Evolutionary conservation across 1,284 basidiomycete genomes (phyloP), one percentile per base, ranked within the genome.

Genomic region (Cryptococcus sp.): DNA sequence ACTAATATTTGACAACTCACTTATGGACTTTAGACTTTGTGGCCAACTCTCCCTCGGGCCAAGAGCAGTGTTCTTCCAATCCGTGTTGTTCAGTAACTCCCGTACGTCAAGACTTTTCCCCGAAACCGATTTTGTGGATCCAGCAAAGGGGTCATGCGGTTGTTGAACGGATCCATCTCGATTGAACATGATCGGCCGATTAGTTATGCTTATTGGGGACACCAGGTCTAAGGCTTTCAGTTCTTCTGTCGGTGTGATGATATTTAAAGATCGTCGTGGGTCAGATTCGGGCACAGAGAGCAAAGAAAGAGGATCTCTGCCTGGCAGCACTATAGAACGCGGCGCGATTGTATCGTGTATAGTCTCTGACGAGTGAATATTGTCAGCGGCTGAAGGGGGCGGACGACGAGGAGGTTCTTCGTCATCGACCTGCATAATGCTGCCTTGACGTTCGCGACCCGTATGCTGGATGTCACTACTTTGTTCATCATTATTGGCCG

Each of bases 11-110:
- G 17, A 26, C n/a, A 3, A 66, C 69, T 60, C 41, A 72, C 72
- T 59, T 23, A 67, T 62, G 3, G 69, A 69, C 37, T 67, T 72
- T 34, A 78, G 46, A 43, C 65, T 70, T 44, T 72, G 67, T 0
- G 70, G 65, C 75, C 76, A 78, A 1, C 52, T 47, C 1, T 69
- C 64, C 43, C 57, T 58, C 0, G 72, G 68, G 8, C 76, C 77
- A 17, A 78, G 54, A 8, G 66, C 52, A 1, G 76, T 78, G 49
- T 68, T 61, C 16, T 64, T 48, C 77, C 77, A 78, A 55, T 78
- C 75, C 6, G 66, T 72, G 5, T 50, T 63, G 15, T 67, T 52
- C 34, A 75, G 60, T 38, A 78, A 52, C 16, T 53, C 61, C 41
- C 68, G 60, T 1, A 75, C 70, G 46, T 70, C 64, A 17, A 60